Conservation (phyloP, 306 rosid species). For the Boehmeria nivea region DNA sequence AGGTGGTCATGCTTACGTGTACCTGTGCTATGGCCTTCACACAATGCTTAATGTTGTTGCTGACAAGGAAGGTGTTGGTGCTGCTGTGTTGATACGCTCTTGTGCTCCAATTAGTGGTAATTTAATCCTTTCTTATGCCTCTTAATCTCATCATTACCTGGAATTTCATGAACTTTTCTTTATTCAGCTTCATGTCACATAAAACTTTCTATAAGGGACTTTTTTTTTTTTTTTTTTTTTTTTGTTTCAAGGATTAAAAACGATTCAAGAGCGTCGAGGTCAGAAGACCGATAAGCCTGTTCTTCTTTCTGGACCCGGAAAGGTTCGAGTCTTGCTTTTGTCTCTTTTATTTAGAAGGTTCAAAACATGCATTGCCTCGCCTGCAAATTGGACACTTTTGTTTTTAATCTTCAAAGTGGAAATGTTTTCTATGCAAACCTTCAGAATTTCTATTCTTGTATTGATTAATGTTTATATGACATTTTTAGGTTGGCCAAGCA, state of each 20-base stretch:
- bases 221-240: background rate
- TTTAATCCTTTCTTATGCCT: background rate
- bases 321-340: no score
- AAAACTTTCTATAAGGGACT: background rate
- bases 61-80: constrained; percentile 82
- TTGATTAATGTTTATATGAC: background rate
- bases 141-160: background rate
- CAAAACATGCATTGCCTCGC: background rate
- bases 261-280: constrained; percentile 85
- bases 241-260: constrained; percentile 52
- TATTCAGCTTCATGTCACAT: background rate
- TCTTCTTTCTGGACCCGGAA: constrained; percentile 89
- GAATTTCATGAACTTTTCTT: no score
- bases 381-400: no score
- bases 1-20: constrained; percentile 87
- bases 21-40: constrained; percentile 84
- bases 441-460: background rate
- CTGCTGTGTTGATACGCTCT: constrained; percentile 84
- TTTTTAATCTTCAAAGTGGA: no score
- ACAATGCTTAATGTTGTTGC: constrained; percentile 81
- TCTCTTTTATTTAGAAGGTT: background rate
- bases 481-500: constrained; percentile 79
- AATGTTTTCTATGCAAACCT: no score
- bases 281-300: constrained; percentile 68
- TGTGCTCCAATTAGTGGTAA: constrained; percentile 88